These are phyloP conservation scores for Geranomyces variabilis DNA, from an alignment of 192 early-diverging fungal species.

Conservation along the genomic window DNA sequence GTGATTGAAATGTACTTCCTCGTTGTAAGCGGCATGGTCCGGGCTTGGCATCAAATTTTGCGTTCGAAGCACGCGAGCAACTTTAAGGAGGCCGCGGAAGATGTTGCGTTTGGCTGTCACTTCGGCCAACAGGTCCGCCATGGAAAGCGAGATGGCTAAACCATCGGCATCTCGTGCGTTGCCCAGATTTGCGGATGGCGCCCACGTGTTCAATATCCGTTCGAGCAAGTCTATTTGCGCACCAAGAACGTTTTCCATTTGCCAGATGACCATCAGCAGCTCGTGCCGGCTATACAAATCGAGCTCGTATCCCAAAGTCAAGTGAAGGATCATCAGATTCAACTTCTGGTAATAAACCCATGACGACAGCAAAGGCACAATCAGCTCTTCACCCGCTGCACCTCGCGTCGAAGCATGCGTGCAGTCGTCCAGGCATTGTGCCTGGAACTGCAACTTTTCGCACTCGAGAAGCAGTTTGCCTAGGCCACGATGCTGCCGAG, in stretches of 20 bases:
- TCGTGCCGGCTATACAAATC: constrained; percentile 71
- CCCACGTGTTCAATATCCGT: not conserved
- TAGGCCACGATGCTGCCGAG: constrained; percentile 62
- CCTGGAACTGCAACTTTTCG: constrained; percentile 62
- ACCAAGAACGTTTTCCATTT: constrained; percentile 30
- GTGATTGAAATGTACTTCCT: constrained; percentile 23
- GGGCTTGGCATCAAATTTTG: constrained; percentile 7
- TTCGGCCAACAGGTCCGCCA: not conserved
- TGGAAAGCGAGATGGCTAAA: not conserved
- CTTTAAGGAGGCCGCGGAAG: constrained; percentile 8
- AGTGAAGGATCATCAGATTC: constrained; percentile 53
- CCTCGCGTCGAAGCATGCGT: not conserved
- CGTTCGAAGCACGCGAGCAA: not conserved
- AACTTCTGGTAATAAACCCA: constrained; percentile 71
- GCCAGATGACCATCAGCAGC: constrained; percentile 67
- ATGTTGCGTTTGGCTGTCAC: not conserved
- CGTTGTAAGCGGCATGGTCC: constrained; percentile 13
- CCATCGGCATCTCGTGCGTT: no score
- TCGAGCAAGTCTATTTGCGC: constrained; percentile 19
- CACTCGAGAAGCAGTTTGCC: constrained; percentile 60
- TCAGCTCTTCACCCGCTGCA: not conserved
- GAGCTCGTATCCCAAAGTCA: constrained; percentile 68
- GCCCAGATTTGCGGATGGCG: not conserved
- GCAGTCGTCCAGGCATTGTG: constrained; percentile 23
- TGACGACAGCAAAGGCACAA: constrained; percentile 54